Base-by-base conservation (phyloP, 1,139 yeast species). In the Debaryomyces nepalensis region DNA sequence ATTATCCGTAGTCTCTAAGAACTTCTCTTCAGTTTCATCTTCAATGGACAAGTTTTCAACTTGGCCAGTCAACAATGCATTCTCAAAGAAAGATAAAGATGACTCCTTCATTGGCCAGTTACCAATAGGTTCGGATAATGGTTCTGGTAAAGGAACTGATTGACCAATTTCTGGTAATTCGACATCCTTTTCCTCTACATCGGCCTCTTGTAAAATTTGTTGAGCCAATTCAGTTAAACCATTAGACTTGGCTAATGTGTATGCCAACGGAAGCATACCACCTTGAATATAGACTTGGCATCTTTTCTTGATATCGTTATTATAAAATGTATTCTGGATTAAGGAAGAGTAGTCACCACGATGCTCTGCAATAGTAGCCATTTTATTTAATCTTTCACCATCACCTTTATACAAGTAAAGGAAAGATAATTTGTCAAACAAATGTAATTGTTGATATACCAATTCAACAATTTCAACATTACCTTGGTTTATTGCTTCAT, bases 401-500 rank as follows among this genome's bases (percentile, higher is more conserved):
- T 91, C 93, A 64, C 99, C 99, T 46, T 90, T 85, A 48, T 81
- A 73, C 53, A 91, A 73, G 59, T 95, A 95, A 47, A 90, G 73
- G 73, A 93, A 91, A 2, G 97, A 87, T 48, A 95, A 76, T 67
- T 88, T 88, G 59, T 91, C 98, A 53, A 93, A 87, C 48, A 82
- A 79, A 52, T 86, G 88, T 58, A 87, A 83, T 58, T 88, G 89
- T 68, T 95, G 99, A 57, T 87, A 88, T 40, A 86, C 91, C 52
- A 87, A 77, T 66, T 95, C 99, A 30, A 87, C 93, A 49, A 89
- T 75, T 43, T 84, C 84, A 50, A 86, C 77, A 61, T 91, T 88
- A 61, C 99, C 99, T 69, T 93, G 98, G 48, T 75, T 73, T 49
- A 91, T 70, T 4, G 99, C 98, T 60, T 90, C 98, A 44, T 79